These are phyloP conservation scores for Begonia loranthoides DNA, from an alignment of 306 rosid genomes.

Conservation along the genomic window DNA sequence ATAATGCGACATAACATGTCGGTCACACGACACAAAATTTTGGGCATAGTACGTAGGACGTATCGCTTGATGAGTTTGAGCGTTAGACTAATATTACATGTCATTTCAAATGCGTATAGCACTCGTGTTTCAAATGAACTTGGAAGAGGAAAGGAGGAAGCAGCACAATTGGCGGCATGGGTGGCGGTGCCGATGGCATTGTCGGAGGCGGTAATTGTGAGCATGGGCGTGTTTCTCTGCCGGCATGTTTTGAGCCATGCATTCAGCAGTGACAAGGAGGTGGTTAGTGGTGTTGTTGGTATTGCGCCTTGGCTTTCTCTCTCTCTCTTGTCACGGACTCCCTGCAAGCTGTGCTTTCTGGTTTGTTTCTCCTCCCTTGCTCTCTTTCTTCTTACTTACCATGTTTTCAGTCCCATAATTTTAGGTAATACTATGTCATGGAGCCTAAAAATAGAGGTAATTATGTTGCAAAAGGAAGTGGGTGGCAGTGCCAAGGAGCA, in stretches of 20 bases:
- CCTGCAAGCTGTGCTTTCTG: conserved; percentile 47
- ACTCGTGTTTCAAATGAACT: conserved; percentile 60
- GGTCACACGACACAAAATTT: too few species aligned
- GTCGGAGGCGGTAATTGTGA: conserved; percentile 18
- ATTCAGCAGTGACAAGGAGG: conserved; percentile 50
- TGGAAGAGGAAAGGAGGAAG: conserved; percentile 51
- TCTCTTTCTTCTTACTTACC: too few species aligned
- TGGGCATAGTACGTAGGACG: too few species aligned
- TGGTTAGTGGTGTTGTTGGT: conserved; percentile 40
- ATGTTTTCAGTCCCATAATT: too few species aligned
- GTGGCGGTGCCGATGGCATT: conserved; percentile 26
- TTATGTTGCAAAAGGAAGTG: conserved; percentile 51
- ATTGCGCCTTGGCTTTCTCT: conserved; percentile 44
- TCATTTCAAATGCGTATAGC: background rate
- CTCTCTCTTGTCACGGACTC: conserved; percentile 33
- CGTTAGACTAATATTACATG: background rate
- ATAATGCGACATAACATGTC: too few species aligned
- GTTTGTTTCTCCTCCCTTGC: conserved; percentile 11
- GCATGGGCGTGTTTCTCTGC: conserved; percentile 22
- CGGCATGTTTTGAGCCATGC: conserved; percentile 34
- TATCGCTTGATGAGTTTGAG: background rate
- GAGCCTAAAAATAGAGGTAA: background rate
- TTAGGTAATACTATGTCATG: background rate
- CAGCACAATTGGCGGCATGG: conserved; percentile 26
- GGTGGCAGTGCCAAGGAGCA: conserved; percentile 49